phyloP scores from a whole-genome alignment of 2,329 filamentous ascomycete species.

The Ascochyta clinopodiicola region DNA sequence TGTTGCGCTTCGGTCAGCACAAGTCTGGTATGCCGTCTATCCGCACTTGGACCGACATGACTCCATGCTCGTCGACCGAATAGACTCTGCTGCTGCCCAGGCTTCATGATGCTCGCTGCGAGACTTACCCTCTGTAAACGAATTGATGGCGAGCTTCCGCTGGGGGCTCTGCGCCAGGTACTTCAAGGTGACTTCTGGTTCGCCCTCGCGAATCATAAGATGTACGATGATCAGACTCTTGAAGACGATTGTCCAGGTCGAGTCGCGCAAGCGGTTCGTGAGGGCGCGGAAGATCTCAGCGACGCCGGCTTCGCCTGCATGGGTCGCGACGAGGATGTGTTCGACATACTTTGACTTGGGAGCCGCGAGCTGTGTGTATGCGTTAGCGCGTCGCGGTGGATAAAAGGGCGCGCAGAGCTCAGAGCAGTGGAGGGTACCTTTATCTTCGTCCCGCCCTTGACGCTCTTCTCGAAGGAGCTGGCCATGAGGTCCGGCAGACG shows the following conservation, averaged over 20 bases:
- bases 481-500: slow-evolving; percentile 62
- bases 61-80: neutral
- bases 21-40: neutral
- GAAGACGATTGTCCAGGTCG: slow-evolving; percentile 99
- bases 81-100: neutral
- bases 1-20: slow-evolving; percentile 61
- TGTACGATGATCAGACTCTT: slow-evolving; percentile 96
- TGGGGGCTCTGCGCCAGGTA: slow-evolving; percentile 80
- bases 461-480: slow-evolving; percentile 96
- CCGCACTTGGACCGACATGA: neutral
- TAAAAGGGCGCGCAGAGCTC: neutral
- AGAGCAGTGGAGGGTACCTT: slow-evolving; percentile 65
- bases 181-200: slow-evolving; percentile 83
- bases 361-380: slow-evolving; percentile 74
- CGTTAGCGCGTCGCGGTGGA: slow-evolving; percentile 28
- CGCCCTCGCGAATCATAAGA: slow-evolving; percentile 95
- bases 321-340: slow-evolving; percentile 93
- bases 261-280: slow-evolving; percentile 86
- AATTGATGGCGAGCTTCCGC: slow-evolving; percentile 83
- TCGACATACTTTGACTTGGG: slow-evolving; percentile 99
- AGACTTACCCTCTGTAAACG: slow-evolving; percentile 84
- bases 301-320: slow-evolving; percentile 91
- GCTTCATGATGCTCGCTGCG: neutral
- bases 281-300: slow-evolving; percentile 94
- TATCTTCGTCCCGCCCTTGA: slow-evolving; percentile 98